Base-by-base conservation (phyloP, 805 yeast genomes). In the Priceomyces castillae region DNA sequence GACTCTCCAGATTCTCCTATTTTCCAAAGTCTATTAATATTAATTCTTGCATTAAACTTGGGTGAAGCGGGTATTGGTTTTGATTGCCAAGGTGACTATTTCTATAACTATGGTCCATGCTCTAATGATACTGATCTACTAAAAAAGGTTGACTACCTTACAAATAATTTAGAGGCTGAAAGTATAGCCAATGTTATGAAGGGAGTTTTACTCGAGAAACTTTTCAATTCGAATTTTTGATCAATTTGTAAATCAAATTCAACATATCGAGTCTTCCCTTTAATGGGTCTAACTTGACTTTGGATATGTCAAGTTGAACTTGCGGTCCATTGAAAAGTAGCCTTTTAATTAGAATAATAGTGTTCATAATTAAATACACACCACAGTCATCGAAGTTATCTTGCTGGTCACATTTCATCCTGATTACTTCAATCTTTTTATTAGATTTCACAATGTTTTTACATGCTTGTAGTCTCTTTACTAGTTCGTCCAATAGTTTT, bases 351-450 rank as follows among this genome's bases (percentile, higher is more conserved):
- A 56, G 59, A 64, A 35, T 69, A 42, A 73, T 63, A 9, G 73
- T 59, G 30, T 64, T 57, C 74, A 70, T 70, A 25, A 66, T 54
- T 38, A 67, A 52, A 46, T 56, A 64, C 26, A 80, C 74, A 0
- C 88, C 88, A 58, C 88, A 82, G 57, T 82, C 88, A 46, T 80
- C 81, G 6, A 81, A 82, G 55, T 82, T 82, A 11, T 69, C 63
- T 58, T 82, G 88, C 48, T 82, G 87, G 28, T 82, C 82, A 10
- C 82, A 64, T 40, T 56, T 50, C 64, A 65, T 62, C 6, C 57
- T 50, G 7, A 63, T 25, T 2, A 68, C 47, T 47, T 53, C 56
- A 48, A 65, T 50, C 43, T 61, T 40, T 37, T 49, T 48, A 49
- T 54, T 41, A 43, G 54, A 53, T 30, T 52, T 52, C 36, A 64